Evolutionary conservation across 1,284 basidiomycete species (phyloP), one percentile per base, ranked within the genome.

Genomic region (Tylopilus sp.): DNA sequence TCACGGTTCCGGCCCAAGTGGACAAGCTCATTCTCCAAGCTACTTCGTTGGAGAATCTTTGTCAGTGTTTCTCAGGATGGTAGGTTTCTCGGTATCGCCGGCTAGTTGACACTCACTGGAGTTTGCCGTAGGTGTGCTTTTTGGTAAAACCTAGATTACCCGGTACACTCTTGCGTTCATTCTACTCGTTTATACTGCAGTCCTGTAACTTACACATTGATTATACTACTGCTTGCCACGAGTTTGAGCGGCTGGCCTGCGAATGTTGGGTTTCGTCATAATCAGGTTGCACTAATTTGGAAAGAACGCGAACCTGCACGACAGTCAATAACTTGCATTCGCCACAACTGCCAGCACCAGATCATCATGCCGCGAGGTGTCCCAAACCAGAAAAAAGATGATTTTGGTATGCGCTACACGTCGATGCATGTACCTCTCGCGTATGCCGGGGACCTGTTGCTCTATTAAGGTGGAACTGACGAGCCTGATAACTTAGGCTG

Each of bases 41-140:
- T 7, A 96, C 89, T 6, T 86, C 88, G 11, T 73, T 96, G 40
- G 93, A 97, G 69, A 96, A 97, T 66, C 79, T 97, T 3, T 96
- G 92, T 67, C 92, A 95, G 64, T 93, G 91, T 60, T 98, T 97
- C 73, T 92, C 93, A 54, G 94, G 94, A 67, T 97, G 94, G 95
- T 91, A 67, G 25, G 59, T 10, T 30, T n/a, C 34, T 30, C 12
- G 16, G 25, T 37, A 40, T 33, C n/a, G 5, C 12, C 16, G 16
- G 1, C 4, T 28, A n/a, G 9, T 48, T 37, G 34, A 29, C 16
- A 41, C 33, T 34, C 5, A 41, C 19, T 19, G 41, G 15, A 48
- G 10, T 34, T 31, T 10, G 42, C 44, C 41, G 28, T 41, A 69
- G 67, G 67, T 69, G 67, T 48, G 79, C 78, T 41, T 81, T 81